Conservation (phyloP, 208 protist genomes). For the Tritrichomonas musculus region DNA sequence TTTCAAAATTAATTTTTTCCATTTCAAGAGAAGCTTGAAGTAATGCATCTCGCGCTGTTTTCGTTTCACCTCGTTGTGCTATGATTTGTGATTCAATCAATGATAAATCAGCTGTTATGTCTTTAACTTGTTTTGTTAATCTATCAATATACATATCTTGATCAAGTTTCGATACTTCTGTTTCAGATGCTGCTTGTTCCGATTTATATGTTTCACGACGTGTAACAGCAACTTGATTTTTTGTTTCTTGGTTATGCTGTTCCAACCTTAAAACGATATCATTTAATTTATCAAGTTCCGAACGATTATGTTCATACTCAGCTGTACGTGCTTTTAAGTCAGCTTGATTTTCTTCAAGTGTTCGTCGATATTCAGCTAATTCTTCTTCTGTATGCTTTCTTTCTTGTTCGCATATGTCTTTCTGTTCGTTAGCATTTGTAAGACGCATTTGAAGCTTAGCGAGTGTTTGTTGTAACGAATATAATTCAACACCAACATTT, state of each 20-base stretch:
- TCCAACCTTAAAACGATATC: background rate
- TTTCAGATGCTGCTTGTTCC: background rate
- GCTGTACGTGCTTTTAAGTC: background rate
- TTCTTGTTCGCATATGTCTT: background rate
- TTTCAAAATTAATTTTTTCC: slow-evolving; percentile 23
- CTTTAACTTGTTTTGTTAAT: slow-evolving; percentile 11
- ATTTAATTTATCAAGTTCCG: slow-evolving; percentile 9
- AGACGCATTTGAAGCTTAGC: background rate
- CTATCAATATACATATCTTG: slow-evolving; percentile 25
- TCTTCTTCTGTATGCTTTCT: background rate
- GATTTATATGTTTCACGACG: slow-evolving; percentile 34
- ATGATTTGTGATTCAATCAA: background rate
- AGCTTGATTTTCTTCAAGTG: background rate
- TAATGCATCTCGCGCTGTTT: background rate
- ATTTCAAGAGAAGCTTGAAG: slow-evolving; percentile 29
- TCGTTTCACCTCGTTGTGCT: background rate
- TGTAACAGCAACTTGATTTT: background rate
- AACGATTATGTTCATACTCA: background rate
- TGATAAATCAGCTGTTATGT: background rate
- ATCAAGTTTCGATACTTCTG: background rate
- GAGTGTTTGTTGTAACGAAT: slow-evolving; percentile 7
- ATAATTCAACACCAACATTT: slow-evolving; percentile 16
- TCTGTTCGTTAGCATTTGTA: background rate
- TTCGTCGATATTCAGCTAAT: background rate
- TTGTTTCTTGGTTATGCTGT: slow-evolving; percentile 22